phyloP scores from a whole-genome alignment of 345 rosid genomes.

The Eucalyptus cloeziana region DNA sequence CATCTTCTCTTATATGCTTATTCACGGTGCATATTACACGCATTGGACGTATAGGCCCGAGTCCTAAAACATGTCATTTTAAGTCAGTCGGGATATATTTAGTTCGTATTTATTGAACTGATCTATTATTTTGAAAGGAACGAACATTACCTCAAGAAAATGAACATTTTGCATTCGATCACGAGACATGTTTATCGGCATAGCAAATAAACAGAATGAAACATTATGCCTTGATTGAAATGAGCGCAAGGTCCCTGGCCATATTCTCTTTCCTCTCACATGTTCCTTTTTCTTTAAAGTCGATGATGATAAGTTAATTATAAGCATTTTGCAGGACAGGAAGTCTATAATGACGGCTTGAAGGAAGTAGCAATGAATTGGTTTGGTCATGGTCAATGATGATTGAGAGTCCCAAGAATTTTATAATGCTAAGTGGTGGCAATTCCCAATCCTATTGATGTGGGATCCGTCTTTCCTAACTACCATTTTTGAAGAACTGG shows the following conservation, averaged over 20 bases:
- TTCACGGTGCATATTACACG: not conserved
- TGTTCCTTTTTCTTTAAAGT: not conserved
- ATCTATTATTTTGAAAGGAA: not conserved
- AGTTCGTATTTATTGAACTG: not conserved
- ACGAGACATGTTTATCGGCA: not conserved
- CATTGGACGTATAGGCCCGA: fast-evolving
- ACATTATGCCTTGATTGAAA: not conserved
- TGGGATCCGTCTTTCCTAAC: not conserved
- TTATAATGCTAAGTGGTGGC: not conserved
- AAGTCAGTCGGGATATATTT: not conserved
- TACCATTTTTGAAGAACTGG: not conserved
- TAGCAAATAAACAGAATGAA: not conserved
- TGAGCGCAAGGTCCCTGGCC: not conserved
- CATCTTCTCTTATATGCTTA: not conserved
- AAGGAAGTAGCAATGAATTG: not conserved
- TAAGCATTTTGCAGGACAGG: not conserved
- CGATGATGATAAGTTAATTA: not conserved
- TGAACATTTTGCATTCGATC: not conserved
- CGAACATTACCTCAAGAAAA: not conserved
- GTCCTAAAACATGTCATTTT: not conserved
- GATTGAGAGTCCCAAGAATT: not conserved
- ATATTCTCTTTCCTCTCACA: not conserved
- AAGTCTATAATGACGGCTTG: not conserved
- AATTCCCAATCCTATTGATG: not conserved
- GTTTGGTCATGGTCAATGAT: not conserved